Base-by-base conservation (phyloP, 1,139 yeast species). In the Protomyces arabidopsidicola region DNA sequence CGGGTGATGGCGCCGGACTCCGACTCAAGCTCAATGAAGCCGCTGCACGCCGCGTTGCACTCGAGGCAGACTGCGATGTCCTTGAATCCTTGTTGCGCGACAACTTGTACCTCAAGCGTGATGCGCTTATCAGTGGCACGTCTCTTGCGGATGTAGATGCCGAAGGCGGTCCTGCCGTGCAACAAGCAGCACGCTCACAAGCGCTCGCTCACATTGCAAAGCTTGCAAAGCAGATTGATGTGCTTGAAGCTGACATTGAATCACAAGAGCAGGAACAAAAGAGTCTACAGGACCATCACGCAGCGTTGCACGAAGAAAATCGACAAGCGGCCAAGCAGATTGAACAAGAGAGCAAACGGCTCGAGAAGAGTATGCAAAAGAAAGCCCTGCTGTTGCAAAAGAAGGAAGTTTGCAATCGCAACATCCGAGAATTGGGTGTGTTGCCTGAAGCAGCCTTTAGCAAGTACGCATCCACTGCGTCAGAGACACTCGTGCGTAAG, bases 371-470 rank as follows among this genome's bases (percentile, higher is more conserved):
- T 14, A 77, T 88, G 69, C 81, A 87, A 42, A 86, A 83, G 71
- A 87, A 86, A 69, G 79, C 88, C 0, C 75, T 86, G 10, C 75
- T 89, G 64, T 73, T 77, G 6, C 78, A 80, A 59, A 81, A 96
- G 68, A 82, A 88, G 67, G 89, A 87, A 63, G 95, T 88, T 69
- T 76, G 89, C 31, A 87, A 85, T 68, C 82, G 82, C 67, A 87
- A 84, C 70, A 87, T 90, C 55, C 81, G 95, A 66, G 96, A 89
- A 60, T 77, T 91, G 60, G 97, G 97, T 10, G 87, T 89, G 0
- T 78, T 91, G 36, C 95, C 97, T 0, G 97, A 90, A 71, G 93
- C 89, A 66, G 91, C 95, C 0, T 85, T 89, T 69, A 78, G 79
- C 6, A 80, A 81, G 34, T 79, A 76, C 66, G 77, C 76, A 59